Evolutionary conservation across 306 rosid species (phyloP).

Genomic region (Cicer chorassanicum): DNA sequence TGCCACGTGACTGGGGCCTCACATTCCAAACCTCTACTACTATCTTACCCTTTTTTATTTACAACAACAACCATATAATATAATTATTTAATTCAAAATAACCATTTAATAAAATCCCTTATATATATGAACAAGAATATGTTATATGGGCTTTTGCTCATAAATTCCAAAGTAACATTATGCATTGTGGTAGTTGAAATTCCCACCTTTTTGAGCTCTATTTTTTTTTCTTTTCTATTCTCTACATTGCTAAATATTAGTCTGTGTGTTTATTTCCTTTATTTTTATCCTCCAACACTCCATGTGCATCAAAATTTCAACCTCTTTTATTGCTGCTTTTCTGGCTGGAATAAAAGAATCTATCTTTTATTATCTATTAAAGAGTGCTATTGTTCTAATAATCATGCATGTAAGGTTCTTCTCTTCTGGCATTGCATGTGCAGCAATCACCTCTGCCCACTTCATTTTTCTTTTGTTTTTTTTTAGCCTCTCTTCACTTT

Average conservation of each 20-base stretch:
- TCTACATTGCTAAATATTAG: background rate
- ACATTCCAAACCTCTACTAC: background rate
- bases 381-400: slow-evolving; percentile 52
- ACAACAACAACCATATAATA: background rate
- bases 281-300: slow-evolving; percentile 57
- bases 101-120: background rate
- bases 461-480: slow-evolving; percentile 53
- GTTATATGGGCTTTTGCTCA: background rate
- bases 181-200: slow-evolving; percentile 24
- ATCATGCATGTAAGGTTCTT: slow-evolving; percentile 58
- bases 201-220: slow-evolving; percentile 30
- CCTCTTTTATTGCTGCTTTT: slow-evolving; percentile 59
- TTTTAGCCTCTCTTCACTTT: slow-evolving; percentile 41
- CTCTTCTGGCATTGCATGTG: slow-evolving; percentile 95
- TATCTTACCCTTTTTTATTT: slow-evolving; percentile 9
- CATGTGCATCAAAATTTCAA: slow-evolving; percentile 73
- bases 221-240: background rate
- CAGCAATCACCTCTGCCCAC: slow-evolving; percentile 66
- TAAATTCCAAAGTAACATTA: background rate
- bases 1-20: slow-evolving; percentile 63
- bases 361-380: slow-evolving; percentile 44
- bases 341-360: slow-evolving; percentile 57
- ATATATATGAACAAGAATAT: background rate
- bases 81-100: background rate
- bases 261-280: background rate